Evolutionary conservation across 2,329 filamentous ascomycete genomes (phyloP).

Genomic region (Coniochaeta prunicola): DNA sequence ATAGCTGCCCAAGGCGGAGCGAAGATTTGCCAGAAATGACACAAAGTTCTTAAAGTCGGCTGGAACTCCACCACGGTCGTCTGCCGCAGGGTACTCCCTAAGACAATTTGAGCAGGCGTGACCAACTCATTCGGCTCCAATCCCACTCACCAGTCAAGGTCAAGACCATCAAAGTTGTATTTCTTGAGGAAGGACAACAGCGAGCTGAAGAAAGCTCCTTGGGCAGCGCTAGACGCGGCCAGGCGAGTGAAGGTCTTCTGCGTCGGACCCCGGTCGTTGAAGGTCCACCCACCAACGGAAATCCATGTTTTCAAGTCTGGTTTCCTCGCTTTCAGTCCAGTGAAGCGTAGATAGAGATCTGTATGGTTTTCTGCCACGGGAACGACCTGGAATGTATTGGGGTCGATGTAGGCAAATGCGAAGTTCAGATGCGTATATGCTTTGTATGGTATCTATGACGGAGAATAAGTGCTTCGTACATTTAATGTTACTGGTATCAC

Average conservation of each 20-base stretch:
- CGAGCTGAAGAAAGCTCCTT: conserved; percentile 5
- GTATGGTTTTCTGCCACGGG: conserved; percentile 7
- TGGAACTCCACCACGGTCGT: conserved; percentile 10
- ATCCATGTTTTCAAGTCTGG: conserved; percentile 20
- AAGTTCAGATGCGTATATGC: conserved; percentile 19
- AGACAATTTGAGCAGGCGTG: not conserved
- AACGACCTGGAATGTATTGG: conserved; percentile 12
- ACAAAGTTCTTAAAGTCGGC: conserved; percentile 12
- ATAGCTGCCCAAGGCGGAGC: not conserved
- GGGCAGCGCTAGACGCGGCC: conserved; percentile 3
- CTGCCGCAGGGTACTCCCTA: conserved; percentile 10
- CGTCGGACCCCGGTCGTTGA: conserved; percentile 16
- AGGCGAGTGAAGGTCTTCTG: conserved; percentile 11
- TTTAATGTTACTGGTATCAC: not conserved
- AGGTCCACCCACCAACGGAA: conserved; percentile 25
- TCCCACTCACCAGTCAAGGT: conserved; percentile 43
- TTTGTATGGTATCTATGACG: not conserved
- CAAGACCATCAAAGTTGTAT: conserved; percentile 16
- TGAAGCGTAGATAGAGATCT: conserved; percentile 11
- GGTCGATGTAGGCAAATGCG: conserved; percentile 18
- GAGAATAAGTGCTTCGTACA: not conserved
- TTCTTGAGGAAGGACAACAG: conserved; percentile 10
- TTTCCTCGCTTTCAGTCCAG: conserved; percentile 13
- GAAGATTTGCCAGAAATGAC: conserved; percentile 38
- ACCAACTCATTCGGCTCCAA: too few relatives aligned